phyloP scores from a whole-genome alignment of 2,329 filamentous ascomycete genomes.

The Aureobasidium sp. region DNA sequence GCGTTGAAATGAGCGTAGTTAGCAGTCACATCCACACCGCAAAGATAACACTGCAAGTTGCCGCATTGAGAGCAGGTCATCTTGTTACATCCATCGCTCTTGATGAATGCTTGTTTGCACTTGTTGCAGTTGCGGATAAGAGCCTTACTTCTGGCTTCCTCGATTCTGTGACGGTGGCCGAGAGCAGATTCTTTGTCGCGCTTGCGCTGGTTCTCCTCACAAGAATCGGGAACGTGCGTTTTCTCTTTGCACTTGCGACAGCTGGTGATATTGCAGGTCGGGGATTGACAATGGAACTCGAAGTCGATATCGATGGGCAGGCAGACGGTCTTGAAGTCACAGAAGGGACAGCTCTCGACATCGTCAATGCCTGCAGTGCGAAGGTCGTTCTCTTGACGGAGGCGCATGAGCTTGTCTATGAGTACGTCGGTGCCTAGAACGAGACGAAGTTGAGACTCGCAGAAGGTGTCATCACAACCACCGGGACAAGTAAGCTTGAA shows the following conservation, averaged over 20 bases:
- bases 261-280: slow-evolving; percentile 49
- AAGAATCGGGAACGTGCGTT: slow-evolving; percentile 65
- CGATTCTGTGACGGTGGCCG: slow-evolving; percentile 56
- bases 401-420: slow-evolving; percentile 54
- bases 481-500: slow-evolving; percentile 65
- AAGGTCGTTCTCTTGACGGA: slow-evolving; percentile 63
- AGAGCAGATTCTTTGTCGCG: slow-evolving; percentile 46
- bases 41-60: slow-evolving; percentile 58
- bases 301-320: slow-evolving; percentile 57
- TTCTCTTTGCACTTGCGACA: slow-evolving; percentile 53
- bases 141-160: slow-evolving; percentile 77
- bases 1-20: slow-evolving; percentile 64
- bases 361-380: slow-evolving; percentile 62
- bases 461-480: slow-evolving; percentile 56
- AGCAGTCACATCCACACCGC: slow-evolving; percentile 51
- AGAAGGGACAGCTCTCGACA: slow-evolving; percentile 71
- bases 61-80: slow-evolving; percentile 60
- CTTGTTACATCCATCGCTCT: slow-evolving; percentile 74
- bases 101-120: slow-evolving; percentile 68
- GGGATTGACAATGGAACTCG: slow-evolving; percentile 64
- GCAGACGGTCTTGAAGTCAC: slow-evolving; percentile 68
- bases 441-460: slow-evolving; percentile 42
- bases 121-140: slow-evolving; percentile 67
- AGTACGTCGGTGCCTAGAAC: slow-evolving; percentile 50
- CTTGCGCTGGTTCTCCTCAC: slow-evolving; percentile 51